Evolutionary conservation across 1,284 basidiomycete genomes (phyloP).

Genomic region (Cystobasidium pallidum): DNA sequence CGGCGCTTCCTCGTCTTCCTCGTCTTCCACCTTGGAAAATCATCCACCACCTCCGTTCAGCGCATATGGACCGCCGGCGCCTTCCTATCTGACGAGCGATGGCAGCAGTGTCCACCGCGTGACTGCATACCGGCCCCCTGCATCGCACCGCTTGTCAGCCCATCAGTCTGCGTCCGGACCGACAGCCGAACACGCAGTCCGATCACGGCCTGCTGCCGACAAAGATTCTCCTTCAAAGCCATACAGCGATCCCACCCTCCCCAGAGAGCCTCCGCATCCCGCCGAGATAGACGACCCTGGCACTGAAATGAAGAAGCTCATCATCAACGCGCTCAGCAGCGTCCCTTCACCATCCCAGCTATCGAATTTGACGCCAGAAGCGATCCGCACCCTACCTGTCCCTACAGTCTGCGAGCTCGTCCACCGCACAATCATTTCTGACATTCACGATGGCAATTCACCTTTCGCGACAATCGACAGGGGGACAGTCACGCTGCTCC

Average conservation of each 20-base stretch:
- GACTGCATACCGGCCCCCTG: neutral
- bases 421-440: neutral
- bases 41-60: conserved; percentile 10
- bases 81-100: neutral
- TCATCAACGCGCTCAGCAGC: neutral
- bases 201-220: neutral
- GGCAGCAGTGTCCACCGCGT: neutral
- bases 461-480: neutral
- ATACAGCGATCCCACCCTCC: neutral
- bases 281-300: neutral
- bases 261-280: neutral
- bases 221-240: neutral
- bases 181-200: neutral
- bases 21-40: neutral
- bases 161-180: neutral
- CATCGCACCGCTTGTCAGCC: neutral
- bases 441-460: neutral
- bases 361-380: neutral
- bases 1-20: neutral
- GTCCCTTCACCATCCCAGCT: neutral
- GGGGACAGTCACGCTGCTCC: neutral
- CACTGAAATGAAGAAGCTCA: no score
- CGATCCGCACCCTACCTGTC: neutral
- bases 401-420: neutral
- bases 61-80: neutral